These are phyloP conservation scores for Colletotrichum coccodes DNA, from an alignment of 2,329 filamentous ascomycete species.

Conservation along the genomic window DNA sequence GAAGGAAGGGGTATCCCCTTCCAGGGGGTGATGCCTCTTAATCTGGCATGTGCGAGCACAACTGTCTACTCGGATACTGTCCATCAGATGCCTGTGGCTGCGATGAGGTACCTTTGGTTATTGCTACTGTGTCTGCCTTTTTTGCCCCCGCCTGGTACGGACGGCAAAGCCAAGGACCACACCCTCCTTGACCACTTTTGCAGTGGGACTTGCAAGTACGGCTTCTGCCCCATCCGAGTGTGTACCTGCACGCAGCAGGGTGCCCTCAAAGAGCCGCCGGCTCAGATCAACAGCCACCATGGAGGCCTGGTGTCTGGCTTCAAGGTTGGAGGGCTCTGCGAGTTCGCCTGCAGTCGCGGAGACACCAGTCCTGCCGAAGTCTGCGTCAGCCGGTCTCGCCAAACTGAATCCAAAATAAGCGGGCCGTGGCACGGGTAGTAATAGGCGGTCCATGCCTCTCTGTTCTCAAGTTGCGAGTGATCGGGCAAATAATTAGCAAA, in stretches of 20 bases:
- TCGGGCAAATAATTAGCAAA: no score
- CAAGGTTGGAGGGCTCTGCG: background rate
- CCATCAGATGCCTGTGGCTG: background rate
- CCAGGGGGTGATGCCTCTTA: no score
- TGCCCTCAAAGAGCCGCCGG: no score
- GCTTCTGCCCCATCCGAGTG: slow-evolving; percentile 38
- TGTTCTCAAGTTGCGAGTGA: no score
- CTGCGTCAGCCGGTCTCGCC: background rate
- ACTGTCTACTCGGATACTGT: background rate
- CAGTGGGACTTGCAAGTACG: slow-evolving; percentile 40
- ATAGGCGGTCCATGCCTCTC: no score
- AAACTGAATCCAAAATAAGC: no score
- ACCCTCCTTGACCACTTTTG: slow-evolving; percentile 38
- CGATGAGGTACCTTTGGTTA: background rate
- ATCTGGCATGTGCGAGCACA: no score
- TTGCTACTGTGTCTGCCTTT: background rate
- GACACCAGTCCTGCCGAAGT: background rate
- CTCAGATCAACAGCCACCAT: background rate
- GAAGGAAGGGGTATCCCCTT: no score
- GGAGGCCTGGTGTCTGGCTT: background rate
- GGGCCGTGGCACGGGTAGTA: no score
- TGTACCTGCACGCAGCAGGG: slow-evolving; percentile 31
- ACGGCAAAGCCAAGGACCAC: no score
- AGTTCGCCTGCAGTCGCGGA: background rate
- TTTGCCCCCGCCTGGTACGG: no score